A percentile compares a stretch with the other conserved stretches of the same genome.
phyloP scores from a whole-genome alignment of 371 early-diverging fungal species.

The Mortierella sp. region DNA sequence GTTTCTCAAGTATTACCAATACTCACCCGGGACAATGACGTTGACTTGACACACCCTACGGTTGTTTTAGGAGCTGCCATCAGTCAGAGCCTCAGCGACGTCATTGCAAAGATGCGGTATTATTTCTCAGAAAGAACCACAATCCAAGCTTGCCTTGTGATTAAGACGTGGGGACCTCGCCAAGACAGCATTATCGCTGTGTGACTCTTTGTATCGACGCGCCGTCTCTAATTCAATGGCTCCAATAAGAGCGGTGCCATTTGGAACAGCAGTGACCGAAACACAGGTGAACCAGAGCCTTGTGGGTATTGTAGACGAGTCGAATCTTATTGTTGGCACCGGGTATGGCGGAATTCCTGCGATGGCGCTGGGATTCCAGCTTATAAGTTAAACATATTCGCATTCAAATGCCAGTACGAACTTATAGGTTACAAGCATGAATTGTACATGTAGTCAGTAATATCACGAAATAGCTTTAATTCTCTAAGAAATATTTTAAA shows the following conservation, averaged over 20 bases:
- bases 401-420: not conserved
- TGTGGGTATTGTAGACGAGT: not conserved
- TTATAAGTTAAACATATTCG: not conserved
- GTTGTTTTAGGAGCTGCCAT: too few species aligned
- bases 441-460: not conserved
- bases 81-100: too few species aligned
- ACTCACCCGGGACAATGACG: too few species aligned
- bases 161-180: not conserved
- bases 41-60: too few species aligned
- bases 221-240: not conserved
- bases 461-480: not conserved
- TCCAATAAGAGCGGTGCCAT: not conserved
- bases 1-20: too few species aligned
- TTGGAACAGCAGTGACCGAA: not conserved
- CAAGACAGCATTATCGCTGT: not conserved
- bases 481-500: too few species aligned
- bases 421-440: not conserved
- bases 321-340: not conserved
- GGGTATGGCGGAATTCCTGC: not conserved
- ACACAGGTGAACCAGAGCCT: not conserved
- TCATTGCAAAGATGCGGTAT: too few species aligned
- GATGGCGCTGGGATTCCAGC: not conserved
- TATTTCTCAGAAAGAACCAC: too few species aligned
- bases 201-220: constrained; percentile 1
- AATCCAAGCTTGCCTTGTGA: too few species aligned